Evolutionary conservation across 2,329 filamentous ascomycete genomes (phyloP).

Genomic region (Sporothrix variecibatus): DNA sequence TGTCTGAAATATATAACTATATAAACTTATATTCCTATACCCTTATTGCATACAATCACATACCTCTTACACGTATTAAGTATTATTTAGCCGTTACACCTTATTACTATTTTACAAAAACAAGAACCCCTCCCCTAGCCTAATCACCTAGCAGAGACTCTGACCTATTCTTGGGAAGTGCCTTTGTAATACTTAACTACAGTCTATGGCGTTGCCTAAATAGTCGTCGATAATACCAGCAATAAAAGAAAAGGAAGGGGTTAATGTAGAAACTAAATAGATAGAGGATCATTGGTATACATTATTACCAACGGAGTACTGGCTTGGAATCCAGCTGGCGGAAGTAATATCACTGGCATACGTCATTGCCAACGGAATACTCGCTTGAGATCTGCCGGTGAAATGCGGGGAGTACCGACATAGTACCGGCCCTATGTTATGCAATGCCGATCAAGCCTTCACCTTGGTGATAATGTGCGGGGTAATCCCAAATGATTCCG

Average conservation of each 20-base stretch:
- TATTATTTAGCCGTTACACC: background rate
- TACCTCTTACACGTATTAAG: background rate
- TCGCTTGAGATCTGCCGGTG: background rate
- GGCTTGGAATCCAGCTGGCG: background rate
- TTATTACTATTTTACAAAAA: no score
- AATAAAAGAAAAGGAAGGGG: background rate
- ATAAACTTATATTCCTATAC: background rate
- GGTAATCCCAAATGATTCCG: background rate
- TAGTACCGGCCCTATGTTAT: background rate
- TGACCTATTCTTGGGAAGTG: no score
- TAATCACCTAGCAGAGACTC: no score
- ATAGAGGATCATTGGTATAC: background rate
- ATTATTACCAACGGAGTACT: background rate
- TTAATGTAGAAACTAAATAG: background rate
- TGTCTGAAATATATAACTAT: background rate
- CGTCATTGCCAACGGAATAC: background rate
- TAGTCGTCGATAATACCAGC: background rate
- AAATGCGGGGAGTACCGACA: background rate
- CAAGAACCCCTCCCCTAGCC: no score
- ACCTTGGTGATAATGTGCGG: background rate
- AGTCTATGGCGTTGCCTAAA: background rate
- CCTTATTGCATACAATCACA: background rate
- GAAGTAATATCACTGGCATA: background rate
- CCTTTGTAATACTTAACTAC: no score
- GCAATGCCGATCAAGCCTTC: constrained; percentile 2